Evolutionary conservation across 2,329 filamentous ascomycete genomes (phyloP).

Genomic region (Chaetomium sp.): DNA sequence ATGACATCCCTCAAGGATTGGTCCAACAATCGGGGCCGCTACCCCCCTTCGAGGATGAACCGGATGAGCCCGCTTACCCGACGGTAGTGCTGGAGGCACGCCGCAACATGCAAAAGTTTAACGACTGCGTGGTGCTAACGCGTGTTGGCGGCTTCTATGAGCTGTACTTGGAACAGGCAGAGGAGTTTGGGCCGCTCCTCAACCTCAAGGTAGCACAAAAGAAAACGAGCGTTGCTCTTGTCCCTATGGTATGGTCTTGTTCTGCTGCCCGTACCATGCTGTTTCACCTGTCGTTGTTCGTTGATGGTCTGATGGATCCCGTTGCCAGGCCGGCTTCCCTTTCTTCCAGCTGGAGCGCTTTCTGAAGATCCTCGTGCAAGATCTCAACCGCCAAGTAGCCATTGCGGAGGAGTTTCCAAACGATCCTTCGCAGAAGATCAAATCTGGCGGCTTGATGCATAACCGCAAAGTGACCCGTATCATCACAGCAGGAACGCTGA

Average conservation of each 20-base stretch:
- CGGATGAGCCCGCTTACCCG: slow-evolving; percentile 59
- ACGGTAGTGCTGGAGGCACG: slow-evolving; percentile 82
- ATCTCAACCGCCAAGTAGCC: slow-evolving; percentile 83
- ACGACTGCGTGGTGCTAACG: slow-evolving; percentile 84
- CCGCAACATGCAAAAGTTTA: slow-evolving; percentile 84
- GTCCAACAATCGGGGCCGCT: slow-evolving; percentile 32
- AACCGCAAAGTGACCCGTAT: slow-evolving; percentile 80
- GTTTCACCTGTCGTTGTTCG: slow-evolving; percentile 23
- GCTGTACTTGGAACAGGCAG: slow-evolving; percentile 93
- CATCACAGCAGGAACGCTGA: slow-evolving; percentile 88
- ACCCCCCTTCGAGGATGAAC: slow-evolving; percentile 34
- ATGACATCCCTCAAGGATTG: slow-evolving; percentile 51
- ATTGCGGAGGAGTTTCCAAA: slow-evolving; percentile 90
- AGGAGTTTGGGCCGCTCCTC: slow-evolving; percentile 77
- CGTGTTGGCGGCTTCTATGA: slow-evolving; percentile 96
- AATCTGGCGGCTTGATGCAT: slow-evolving; percentile 72
- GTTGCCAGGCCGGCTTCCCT: slow-evolving; percentile 74
- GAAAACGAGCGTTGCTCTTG: slow-evolving; percentile 68
- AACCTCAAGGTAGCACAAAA: slow-evolving; percentile 81
- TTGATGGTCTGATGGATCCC: slow-evolving; percentile 23
- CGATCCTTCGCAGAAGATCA: slow-evolving; percentile 60
- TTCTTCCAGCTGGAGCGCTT: slow-evolving; percentile 89
- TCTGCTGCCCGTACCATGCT: slow-evolving; percentile 6
- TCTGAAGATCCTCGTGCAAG: slow-evolving; percentile 87
- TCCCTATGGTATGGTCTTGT: slow-evolving; percentile 64